Evolutionary conservation across 2,329 filamentous ascomycete genomes (phyloP).

Genomic region (Fusarium sp.): DNA sequence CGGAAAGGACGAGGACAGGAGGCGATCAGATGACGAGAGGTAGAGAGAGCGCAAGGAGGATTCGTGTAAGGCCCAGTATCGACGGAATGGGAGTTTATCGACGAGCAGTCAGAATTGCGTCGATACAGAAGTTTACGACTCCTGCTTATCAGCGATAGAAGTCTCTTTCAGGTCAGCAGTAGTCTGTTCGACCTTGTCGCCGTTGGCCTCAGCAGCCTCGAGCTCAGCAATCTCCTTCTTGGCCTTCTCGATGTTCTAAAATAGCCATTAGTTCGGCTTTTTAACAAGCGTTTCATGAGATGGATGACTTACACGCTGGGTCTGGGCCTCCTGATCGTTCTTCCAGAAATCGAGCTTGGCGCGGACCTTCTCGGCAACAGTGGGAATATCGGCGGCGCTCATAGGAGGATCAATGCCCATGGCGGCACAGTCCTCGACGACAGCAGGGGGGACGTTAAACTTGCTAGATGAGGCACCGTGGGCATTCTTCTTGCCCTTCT

Average conservation of each 20-base stretch:
- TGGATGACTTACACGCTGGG: slow-evolving; percentile 79
- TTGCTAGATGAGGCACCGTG: slow-evolving; percentile 64
- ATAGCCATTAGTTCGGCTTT: slow-evolving; percentile 48
- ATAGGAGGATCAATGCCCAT: slow-evolving; percentile 90
- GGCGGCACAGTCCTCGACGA: slow-evolving; percentile 90
- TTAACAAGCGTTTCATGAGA: not conserved
- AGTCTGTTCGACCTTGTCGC: slow-evolving; percentile 67
- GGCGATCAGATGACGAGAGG: not conserved
- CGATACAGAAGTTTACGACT: slow-evolving; percentile 54
- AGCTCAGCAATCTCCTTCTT: slow-evolving; percentile 94
- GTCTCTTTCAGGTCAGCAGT: slow-evolving; percentile 65
- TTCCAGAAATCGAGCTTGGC: slow-evolving; percentile 94
- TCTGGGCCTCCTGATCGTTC: slow-evolving; percentile 88
- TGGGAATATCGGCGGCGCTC: slow-evolving; percentile 84
- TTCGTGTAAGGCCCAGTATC: slow-evolving; percentile 27
- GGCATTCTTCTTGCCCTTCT: slow-evolving; percentile 79
- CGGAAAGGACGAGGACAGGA: slow-evolving; percentile 11
- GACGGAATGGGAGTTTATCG: slow-evolving; percentile 29
- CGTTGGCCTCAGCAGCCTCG: slow-evolving; percentile 70
- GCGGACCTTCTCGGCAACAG: slow-evolving; percentile 87
- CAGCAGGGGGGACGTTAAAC: slow-evolving; percentile 89
- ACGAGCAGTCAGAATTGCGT: slow-evolving; percentile 14
- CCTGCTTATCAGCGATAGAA: slow-evolving; percentile 66
- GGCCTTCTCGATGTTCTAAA: slow-evolving; percentile 94
- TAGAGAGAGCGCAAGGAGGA: slow-evolving; percentile 4